phyloP scores from a whole-genome alignment of 148 eudicot genomes.

The Limonium bicolor region DNA sequence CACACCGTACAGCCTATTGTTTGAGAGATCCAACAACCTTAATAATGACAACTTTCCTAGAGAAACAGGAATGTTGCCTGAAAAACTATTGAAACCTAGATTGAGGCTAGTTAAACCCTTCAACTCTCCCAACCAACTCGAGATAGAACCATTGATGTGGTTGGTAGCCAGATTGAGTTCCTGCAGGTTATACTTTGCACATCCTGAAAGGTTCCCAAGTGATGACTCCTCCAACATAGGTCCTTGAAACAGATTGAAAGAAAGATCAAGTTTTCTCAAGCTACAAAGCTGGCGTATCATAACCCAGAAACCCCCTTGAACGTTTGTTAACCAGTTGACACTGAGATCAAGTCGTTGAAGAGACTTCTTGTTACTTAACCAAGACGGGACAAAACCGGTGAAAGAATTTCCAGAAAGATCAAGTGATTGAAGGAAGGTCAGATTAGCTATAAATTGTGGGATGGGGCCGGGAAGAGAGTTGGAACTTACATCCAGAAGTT shows the following conservation, averaged over 20 bases:
- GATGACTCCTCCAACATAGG: neutral
- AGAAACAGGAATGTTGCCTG: neutral
- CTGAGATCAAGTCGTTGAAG: neutral
- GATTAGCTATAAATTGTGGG: conserved; percentile 4
- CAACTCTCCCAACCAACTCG: neutral
- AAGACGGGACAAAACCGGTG: neutral
- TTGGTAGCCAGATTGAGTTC: neutral
- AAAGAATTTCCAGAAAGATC: conserved; percentile 9
- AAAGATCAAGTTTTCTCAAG: neutral
- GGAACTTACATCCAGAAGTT: neutral
- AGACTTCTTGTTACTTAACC: neutral
- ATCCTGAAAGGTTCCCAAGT: neutral
- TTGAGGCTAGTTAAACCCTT: too few species aligned
- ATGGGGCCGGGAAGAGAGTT: conserved; percentile 5
- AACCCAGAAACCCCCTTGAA: neutral
- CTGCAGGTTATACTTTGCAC: neutral
- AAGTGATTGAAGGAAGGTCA: conserved; percentile 8
- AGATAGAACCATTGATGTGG: neutral
- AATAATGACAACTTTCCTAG: neutral
- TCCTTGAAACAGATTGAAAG: neutral
- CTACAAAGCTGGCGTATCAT: neutral
- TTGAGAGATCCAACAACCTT: neutral
- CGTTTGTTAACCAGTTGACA: neutral
- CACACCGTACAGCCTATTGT: conserved; percentile 2
- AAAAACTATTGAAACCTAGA: too few species aligned